These are phyloP conservation scores for Spergularia bocconei DNA, from an alignment of 148 eudicot species.

Conservation along the genomic window DNA sequence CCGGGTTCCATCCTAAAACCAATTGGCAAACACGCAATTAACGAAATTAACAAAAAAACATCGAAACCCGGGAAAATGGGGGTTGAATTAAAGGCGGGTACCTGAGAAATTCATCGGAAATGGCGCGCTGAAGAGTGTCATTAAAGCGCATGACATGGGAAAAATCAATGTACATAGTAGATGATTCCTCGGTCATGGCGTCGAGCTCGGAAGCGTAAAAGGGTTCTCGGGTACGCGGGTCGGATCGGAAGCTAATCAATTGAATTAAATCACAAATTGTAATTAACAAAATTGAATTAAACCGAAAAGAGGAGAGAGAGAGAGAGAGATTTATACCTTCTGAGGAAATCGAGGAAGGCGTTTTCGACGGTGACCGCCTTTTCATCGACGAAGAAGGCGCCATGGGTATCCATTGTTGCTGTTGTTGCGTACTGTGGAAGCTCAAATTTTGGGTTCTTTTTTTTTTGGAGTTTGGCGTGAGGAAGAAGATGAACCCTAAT, in stretches of 20 bases:
- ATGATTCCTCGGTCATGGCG: constrained; percentile 72
- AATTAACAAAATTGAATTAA: background rate
- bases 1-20: too few relatives aligned
- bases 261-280: too few relatives aligned
- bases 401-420: constrained; percentile 51
- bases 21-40: too few relatives aligned
- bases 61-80: too few relatives aligned
- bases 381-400: constrained; percentile 71
- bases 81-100: background rate
- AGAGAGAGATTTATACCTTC: constrained; percentile 32
- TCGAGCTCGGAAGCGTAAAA: constrained; percentile 64
- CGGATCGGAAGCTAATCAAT: constrained; percentile 43
- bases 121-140: constrained; percentile 72
- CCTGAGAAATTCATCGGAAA: constrained; percentile 87
- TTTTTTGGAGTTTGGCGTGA: background rate
- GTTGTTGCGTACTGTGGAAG: background rate
- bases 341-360: constrained; percentile 82
- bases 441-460: background rate
- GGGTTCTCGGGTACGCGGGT: constrained; percentile 47
- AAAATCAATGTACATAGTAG: constrained; percentile 92
- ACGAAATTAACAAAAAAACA: too few relatives aligned
- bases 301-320: background rate
- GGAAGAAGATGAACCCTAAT: constrained; percentile 2
- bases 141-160: constrained; percentile 87
- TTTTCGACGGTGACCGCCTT: constrained; percentile 75